These are phyloP conservation scores for Aspergillus aculeatinus DNA, from an alignment of 2,329 filamentous ascomycete species.

Conservation along the genomic window DNA sequence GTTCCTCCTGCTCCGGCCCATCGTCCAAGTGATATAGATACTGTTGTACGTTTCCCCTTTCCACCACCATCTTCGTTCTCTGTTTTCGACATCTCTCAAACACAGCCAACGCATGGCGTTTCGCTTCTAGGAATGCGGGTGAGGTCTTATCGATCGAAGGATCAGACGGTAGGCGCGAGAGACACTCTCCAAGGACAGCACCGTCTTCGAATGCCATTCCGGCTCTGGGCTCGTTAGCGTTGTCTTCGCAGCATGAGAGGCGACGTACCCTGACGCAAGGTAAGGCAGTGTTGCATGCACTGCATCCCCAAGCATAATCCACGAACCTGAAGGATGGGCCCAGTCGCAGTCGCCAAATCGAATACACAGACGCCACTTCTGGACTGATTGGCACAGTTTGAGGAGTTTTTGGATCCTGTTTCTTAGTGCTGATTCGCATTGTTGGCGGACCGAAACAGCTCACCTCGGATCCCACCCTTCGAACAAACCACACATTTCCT, in stretches of 20 bases:
- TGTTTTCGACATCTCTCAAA: constrained; percentile 60
- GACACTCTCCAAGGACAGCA: constrained; percentile 57
- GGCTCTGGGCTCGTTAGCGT: constrained; percentile 39
- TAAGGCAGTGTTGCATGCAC: constrained; percentile 66
- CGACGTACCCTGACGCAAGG: constrained; percentile 47
- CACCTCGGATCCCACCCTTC: constrained; percentile 57
- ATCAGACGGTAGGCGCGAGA: constrained; percentile 48
- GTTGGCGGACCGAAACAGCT: neutral
- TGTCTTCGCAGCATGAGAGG: fast-evolving
- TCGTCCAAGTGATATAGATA: constrained; percentile 62
- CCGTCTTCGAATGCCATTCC: constrained; percentile 64
- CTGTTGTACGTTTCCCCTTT: constrained; percentile 61
- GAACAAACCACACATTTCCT: constrained; percentile 56
- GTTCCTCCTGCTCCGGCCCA: constrained; percentile 55
- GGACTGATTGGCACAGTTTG: constrained; percentile 56
- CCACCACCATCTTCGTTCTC: constrained; percentile 60
- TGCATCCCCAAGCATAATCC: constrained; percentile 63
- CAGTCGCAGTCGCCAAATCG: constrained; percentile 56
- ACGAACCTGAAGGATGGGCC: constrained; percentile 56
- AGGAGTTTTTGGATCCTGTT: constrained; percentile 55
- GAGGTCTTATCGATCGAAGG: constrained; percentile 28
- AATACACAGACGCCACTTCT: constrained; percentile 63
- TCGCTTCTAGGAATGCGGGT: constrained; percentile 31
- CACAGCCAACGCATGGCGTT: constrained; percentile 33
- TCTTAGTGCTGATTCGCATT: neutral